Evolutionary conservation across 805 yeast species (phyloP).

Genomic region (Diddensiella transvaalensis): DNA sequence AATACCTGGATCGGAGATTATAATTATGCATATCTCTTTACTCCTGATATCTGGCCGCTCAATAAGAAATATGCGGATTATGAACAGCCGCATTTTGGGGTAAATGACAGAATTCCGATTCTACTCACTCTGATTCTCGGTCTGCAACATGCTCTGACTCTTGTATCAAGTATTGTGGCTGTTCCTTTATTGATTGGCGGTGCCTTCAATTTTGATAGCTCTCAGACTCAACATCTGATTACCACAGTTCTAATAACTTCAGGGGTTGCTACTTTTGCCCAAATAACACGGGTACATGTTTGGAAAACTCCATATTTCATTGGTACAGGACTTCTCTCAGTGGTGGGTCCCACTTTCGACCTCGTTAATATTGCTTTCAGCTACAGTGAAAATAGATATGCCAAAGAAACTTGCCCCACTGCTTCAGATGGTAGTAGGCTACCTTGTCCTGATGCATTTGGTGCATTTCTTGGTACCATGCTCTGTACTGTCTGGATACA

Average conservation of each 20-base stretch:
- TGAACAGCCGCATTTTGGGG: slow-evolving; percentile 59
- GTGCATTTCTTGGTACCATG: slow-evolving; percentile 58
- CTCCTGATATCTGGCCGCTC: slow-evolving; percentile 63
- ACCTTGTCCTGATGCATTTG: slow-evolving; percentile 76
- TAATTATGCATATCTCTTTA: slow-evolving; percentile 62
- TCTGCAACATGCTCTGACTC: slow-evolving; percentile 67
- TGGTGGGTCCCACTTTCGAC: slow-evolving; percentile 54
- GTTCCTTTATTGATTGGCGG: slow-evolving; percentile 64
- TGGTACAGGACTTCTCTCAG: slow-evolving; percentile 66
- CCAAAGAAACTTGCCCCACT: slow-evolving; percentile 51
- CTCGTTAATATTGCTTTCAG: slow-evolving; percentile 61
- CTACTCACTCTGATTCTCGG: slow-evolving; percentile 63
- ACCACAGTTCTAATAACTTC: slow-evolving; percentile 58
- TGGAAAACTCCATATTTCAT: slow-evolving; percentile 63
- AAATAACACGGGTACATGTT: slow-evolving; percentile 66
- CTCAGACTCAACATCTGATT: slow-evolving; percentile 48
- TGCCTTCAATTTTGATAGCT: slow-evolving; percentile 48
- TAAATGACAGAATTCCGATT: slow-evolving; percentile 67
- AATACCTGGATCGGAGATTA: slow-evolving; percentile 56
- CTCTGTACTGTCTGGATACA: slow-evolving; percentile 59
- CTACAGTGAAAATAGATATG: slow-evolving; percentile 68
- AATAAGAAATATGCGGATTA: slow-evolving; percentile 45
- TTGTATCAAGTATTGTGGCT: slow-evolving; percentile 73
- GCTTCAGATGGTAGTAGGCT: slow-evolving; percentile 51
- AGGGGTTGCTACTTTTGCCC: slow-evolving; percentile 57